Base-by-base conservation (phyloP, 2,329 filamentous ascomycete species). In the Meredithiella fracta region DNA sequence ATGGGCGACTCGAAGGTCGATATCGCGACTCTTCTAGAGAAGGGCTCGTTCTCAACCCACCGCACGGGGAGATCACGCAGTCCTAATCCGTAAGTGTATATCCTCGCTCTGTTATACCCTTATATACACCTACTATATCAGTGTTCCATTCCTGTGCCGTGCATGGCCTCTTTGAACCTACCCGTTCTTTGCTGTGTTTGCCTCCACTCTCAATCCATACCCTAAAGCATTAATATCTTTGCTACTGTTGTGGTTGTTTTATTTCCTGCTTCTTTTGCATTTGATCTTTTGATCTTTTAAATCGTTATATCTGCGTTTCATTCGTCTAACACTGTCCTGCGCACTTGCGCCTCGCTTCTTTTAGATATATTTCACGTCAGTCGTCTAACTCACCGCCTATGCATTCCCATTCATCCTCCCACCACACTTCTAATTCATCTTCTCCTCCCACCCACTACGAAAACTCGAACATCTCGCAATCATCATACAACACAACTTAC, bases 1-100 rank as follows among this genome's bases (percentile, higher is more conserved):
- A 56, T 56, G 55, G 25, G 49, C 38, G 55, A 56, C 40, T 56
- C 55, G 7, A 56, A 56, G 50, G 23, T 56, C 17, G 55, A 56
- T 38, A 56, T 56, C 49, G 49, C 55, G 29, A 56, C 49, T 29
- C 55, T 56, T 11, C 38, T 56, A 22, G 55, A 52, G 42, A 56
- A 56, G 40, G 55, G 55, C 25, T 56, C 55, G 14, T 56, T 56
- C 17, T 26, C 49, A 14, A 56, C 55, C n/a, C 55, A 56, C 20
- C 49, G 55, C 26, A 56, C 37, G 22, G 44, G 22, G 23, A 47
- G 50, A 31, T 56, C 55, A 26, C 55, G 55, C 37, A 56, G 55
- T 42, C 55, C 55, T 31, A 56, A 56, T 25, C 55, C 55, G 55
- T 56, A 56, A 56, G 55, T 49, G 22, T 50, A 37, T 38, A 42